These are phyloP conservation scores for Eucalyptus leucophloia DNA, from an alignment of 345 rosid genomes.

Conservation along the genomic window DNA sequence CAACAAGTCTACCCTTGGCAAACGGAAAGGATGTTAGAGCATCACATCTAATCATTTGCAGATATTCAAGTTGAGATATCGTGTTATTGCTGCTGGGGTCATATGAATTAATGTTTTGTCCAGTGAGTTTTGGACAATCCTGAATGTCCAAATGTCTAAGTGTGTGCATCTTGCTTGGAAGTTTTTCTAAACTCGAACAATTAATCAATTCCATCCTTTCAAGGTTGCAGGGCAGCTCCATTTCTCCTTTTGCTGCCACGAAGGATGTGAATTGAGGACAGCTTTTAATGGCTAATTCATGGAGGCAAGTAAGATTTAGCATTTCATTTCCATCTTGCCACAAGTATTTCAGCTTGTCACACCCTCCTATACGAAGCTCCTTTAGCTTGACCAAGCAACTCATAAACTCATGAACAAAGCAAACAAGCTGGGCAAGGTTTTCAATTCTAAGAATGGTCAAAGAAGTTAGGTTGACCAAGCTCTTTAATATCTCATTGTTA, in stretches of 20 bases:
- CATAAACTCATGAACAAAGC: too few relatives aligned
- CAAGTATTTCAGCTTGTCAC: not conserved
- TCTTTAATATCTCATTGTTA: rapidly evolving
- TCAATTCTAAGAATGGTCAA: too few relatives aligned
- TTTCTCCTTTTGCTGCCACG: rapidly evolving
- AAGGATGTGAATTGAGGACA: not conserved
- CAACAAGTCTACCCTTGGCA: not conserved
- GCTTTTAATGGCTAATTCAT: rapidly evolving
- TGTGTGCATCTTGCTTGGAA: not conserved
- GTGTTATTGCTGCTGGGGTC: rapidly evolving
- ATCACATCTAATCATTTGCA: rapidly evolving
- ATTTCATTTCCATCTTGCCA: not conserved
- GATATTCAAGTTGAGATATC: not conserved
- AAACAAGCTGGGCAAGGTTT: too few relatives aligned
- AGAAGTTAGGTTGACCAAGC: too few relatives aligned
- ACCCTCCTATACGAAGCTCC: not conserved
- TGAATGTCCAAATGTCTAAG: rapidly evolving
- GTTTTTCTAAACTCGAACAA: not conserved
- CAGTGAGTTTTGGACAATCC: too few relatives aligned
- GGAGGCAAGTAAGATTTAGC: not conserved
- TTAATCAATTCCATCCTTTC: rapidly evolving
- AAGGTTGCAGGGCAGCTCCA: not conserved
- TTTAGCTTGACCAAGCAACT: not conserved
- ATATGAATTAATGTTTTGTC: too few relatives aligned
- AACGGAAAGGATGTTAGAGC: rapidly evolving